phyloP scores from a whole-genome alignment of 2,329 filamentous ascomycete genomes.

The Paraconiothyrium sp. region DNA sequence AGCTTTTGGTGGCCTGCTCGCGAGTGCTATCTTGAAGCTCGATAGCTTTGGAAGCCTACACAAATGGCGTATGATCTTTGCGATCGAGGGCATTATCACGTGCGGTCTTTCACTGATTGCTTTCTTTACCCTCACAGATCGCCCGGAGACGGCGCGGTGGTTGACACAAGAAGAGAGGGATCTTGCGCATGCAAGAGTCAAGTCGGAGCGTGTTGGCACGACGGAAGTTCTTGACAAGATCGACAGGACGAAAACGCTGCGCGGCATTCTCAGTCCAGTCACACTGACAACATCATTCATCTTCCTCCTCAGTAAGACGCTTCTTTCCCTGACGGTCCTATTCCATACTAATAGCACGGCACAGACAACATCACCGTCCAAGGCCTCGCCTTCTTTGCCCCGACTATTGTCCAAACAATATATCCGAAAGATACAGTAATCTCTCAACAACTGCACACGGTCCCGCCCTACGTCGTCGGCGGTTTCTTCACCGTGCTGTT shows the following conservation, averaged over 20 bases:
- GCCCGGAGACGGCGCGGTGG: slow-evolving; percentile 74
- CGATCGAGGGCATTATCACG: slow-evolving; percentile 75
- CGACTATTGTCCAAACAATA: slow-evolving; percentile 75
- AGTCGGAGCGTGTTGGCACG: slow-evolving; percentile 71
- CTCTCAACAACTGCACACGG: slow-evolving; percentile 73
- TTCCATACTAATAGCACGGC: background rate
- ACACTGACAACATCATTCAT: slow-evolving; percentile 66
- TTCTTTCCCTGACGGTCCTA: background rate
- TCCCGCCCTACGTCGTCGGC: slow-evolving; percentile 75
- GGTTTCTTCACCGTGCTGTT: slow-evolving; percentile 72
- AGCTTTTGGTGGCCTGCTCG: slow-evolving; percentile 74
- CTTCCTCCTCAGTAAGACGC: slow-evolving; percentile 60
- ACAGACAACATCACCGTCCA: slow-evolving; percentile 74
- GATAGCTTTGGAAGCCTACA: slow-evolving; percentile 65
- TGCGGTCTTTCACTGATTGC: slow-evolving; percentile 66
- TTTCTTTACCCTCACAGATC: slow-evolving; percentile 73
- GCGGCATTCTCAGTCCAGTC: slow-evolving; percentile 72
- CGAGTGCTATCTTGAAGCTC: slow-evolving; percentile 69
- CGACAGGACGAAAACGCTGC: slow-evolving; percentile 66
- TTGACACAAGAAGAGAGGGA: slow-evolving; percentile 72
- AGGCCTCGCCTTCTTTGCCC: slow-evolving; percentile 74
- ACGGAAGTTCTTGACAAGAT: slow-evolving; percentile 72
- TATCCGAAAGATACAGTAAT: slow-evolving; percentile 68
- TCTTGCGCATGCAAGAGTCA: slow-evolving; percentile 72
- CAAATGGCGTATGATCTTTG: slow-evolving; percentile 76